Base-by-base conservation (phyloP, 805 yeast genomes). In the Starmerella stellata region DNA sequence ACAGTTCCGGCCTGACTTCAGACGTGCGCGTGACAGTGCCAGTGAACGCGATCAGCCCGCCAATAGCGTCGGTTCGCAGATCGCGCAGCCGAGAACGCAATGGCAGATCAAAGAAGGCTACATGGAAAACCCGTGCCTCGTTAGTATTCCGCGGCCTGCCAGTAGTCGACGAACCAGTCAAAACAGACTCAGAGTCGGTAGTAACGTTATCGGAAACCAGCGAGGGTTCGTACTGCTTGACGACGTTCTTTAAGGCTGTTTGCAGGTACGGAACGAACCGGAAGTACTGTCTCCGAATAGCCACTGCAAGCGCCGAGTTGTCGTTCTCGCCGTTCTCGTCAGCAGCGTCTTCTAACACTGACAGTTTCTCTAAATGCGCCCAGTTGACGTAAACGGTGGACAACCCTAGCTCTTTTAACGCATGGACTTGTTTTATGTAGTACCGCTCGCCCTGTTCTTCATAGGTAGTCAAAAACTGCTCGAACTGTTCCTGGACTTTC, bases 11-110 rank as follows among this genome's bases (percentile, higher is more conserved):
- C 41, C 96, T 72, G 11, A 90, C 95, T 60, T 90, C 96, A 18
- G 92, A 77, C 0, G 96, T 82, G 56, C 96, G 72, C 0, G 96
- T 87, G 4, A 90, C 94, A 0, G 98, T 90, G 40, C 96, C 98
- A 7, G 87, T 74, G 25, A 87, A 78, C 8, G 87, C 66, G 62
- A 82, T 67, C 44, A 87, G 66, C 8, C 78, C 66, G 14, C 96
- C 98, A 41, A 90, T 77, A 47, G 76, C 77, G 48, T 80, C 93
- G 1, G 95, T 79, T 52, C 90, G 70, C 41, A 90, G 68, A 53
- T 87, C 96, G 54, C 98, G 72, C 49, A 90, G 78, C 56, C 93
- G 70, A 51, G 80, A 72, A 15, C 78, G 68, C 0, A 80, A 62
- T 1, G 95, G 93, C 40, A 90, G 60, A 54, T 82, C 82, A 61